These are phyloP conservation scores for Chalara sp. DNA, from an alignment of 2,329 filamentous ascomycete genomes.

Conservation along the genomic window DNA sequence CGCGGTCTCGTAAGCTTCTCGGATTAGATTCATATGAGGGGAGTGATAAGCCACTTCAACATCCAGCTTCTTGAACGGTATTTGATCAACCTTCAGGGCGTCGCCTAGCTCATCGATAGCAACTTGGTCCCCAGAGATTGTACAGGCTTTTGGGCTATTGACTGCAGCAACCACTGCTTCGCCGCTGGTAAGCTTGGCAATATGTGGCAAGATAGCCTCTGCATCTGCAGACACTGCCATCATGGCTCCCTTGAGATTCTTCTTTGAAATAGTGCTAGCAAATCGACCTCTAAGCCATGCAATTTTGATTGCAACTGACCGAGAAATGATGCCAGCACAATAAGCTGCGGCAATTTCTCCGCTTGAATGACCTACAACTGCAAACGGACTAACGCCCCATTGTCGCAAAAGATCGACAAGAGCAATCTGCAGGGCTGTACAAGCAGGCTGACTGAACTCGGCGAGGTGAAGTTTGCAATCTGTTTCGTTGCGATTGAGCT, in stretches of 20 bases:
- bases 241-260: background rate
- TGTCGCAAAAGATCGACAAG: constrained; percentile 34
- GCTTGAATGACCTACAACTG: constrained; percentile 17
- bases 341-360: too few species aligned
- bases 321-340: too few species aligned
- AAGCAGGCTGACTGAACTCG: constrained; percentile 27
- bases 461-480: background rate
- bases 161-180: constrained; percentile 23
- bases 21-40: constrained; percentile 20
- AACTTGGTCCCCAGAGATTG: constrained; percentile 12
- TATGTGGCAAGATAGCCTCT: background rate
- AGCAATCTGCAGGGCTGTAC: constrained; percentile 22
- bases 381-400: constrained; percentile 28
- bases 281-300: too few species aligned
- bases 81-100: constrained; percentile 3
- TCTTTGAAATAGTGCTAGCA: too few species aligned
- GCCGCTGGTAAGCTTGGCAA: background rate
- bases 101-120: constrained; percentile 4
- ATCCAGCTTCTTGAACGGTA: constrained; percentile 26
- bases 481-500: background rate
- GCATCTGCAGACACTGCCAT: background rate
- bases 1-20: too few species aligned
- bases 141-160: constrained; percentile 19
- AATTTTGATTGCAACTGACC: too few species aligned
- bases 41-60: constrained; percentile 37